Conservation (phyloP, 768 basidiomycete species). For the Saitozyma sp. region DNA sequence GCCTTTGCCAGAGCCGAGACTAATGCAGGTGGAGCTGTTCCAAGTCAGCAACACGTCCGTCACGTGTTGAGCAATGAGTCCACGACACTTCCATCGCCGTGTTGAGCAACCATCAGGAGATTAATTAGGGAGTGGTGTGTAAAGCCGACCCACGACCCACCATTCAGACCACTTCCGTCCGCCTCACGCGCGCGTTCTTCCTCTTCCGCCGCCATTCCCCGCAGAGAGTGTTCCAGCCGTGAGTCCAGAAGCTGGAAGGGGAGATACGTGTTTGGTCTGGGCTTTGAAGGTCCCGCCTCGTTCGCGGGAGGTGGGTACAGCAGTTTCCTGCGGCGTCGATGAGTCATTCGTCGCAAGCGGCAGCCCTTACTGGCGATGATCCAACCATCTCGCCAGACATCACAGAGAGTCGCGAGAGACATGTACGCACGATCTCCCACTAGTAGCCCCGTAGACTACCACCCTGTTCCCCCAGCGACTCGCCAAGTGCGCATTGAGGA, state of each 20-base stretch:
- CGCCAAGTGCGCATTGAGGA: constrained; percentile 90
- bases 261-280: constrained; percentile 69
- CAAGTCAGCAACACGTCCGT: neutral
- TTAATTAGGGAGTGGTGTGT: neutral
- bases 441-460: constrained; percentile 78
- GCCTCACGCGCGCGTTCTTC: constrained; percentile 54
- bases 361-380: neutral
- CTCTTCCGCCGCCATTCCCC: constrained; percentile 61
- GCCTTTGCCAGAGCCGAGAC: constrained; percentile 90
- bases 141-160: constrained; percentile 10
- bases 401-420: neutral
- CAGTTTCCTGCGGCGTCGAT: constrained; percentile 60
- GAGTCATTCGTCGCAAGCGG: neutral
- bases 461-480: constrained; percentile 87
- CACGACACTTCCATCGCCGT: too few species aligned
- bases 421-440: constrained; percentile 40
- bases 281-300: constrained; percentile 18
- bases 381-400: neutral
- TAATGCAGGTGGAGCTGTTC: constrained; percentile 56
- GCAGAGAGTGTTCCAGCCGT: constrained; percentile 64
- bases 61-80: too few species aligned
- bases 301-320: constrained; percentile 61
- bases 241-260: constrained; percentile 78
- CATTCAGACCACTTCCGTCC: constrained; percentile 56
- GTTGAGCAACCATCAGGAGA: neutral